phyloP scores from a whole-genome alignment of 768 basidiomycete species.

The Auriscalpium microsporum region DNA sequence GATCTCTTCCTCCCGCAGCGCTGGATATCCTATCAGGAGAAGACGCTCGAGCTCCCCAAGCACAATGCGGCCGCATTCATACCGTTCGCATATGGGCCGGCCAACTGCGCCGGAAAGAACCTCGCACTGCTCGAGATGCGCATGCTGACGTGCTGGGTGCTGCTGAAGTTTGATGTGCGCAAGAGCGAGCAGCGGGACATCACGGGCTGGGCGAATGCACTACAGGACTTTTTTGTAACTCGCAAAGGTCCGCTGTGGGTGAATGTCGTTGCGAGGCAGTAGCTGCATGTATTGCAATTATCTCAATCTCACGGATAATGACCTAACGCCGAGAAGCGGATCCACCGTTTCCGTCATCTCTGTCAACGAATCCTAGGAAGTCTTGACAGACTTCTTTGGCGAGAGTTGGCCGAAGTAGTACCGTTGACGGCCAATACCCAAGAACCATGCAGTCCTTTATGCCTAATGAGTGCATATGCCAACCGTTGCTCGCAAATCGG shows the following conservation, averaged over 20 bases:
- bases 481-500: background rate
- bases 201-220: background rate
- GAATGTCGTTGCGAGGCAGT: background rate
- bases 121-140: constrained; percentile 14
- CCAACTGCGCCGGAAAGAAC: constrained; percentile 15
- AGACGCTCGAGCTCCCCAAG: background rate
- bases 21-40: background rate
- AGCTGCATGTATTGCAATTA: no score
- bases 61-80: constrained; percentile 10
- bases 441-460: constrained; percentile 29
- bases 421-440: constrained; percentile 27
- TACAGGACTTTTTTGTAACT: background rate
- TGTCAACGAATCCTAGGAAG: background rate
- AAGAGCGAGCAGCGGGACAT: background rate
- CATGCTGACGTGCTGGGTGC: constrained; percentile 1
- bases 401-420: constrained; percentile 23
- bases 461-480: background rate
- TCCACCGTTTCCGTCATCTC: no score
- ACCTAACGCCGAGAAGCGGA: no score
- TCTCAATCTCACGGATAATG: no score
- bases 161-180: constrained; percentile 10
- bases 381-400: background rate
- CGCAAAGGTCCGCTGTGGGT: background rate
- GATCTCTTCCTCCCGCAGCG: constrained; percentile 1
- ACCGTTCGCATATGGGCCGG: constrained; percentile 16